phyloP scores from a whole-genome alignment of 1,139 yeast species.

The Saccharomyces pastorianus region DNA sequence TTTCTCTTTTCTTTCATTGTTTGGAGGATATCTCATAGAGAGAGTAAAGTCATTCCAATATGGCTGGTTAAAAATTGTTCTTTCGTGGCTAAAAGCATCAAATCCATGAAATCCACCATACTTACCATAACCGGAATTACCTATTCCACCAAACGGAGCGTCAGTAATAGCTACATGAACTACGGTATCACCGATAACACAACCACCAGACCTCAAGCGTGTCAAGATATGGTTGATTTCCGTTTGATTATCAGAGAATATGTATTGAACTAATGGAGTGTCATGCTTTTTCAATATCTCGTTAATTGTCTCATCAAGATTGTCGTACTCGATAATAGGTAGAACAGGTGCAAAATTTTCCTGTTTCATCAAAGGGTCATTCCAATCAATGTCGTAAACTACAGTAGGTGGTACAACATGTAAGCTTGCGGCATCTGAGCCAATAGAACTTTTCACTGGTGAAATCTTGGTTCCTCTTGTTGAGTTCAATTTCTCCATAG shows the following conservation, averaged over 20 bases:
- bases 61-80: conserved; percentile 63
- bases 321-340: conserved; percentile 56
- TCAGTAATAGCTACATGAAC: conserved; percentile 63
- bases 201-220: conserved; percentile 65
- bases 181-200: conserved; percentile 62
- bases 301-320: conserved; percentile 44
- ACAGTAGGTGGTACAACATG: conserved; percentile 70
- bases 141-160: conserved; percentile 91
- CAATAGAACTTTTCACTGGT: conserved; percentile 48
- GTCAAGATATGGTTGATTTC: conserved; percentile 47
- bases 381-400: conserved; percentile 50
- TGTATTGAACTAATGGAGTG: conserved; percentile 81
- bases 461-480: conserved; percentile 51
- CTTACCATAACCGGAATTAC: conserved; percentile 70
- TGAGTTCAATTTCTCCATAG: conserved; percentile 39
- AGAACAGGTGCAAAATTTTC: conserved; percentile 84
- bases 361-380: conserved; percentile 63
- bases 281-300: conserved; percentile 50
- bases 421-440: conserved; percentile 33
- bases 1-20: conserved; percentile 34
- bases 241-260: conserved; percentile 50
- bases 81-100: conserved; percentile 65
- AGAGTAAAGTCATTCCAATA: conserved; percentile 55
- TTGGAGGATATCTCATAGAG: conserved; percentile 66
- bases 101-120: conserved; percentile 77